Percentiles rank a stretch among this genome's conserved stretches.
Evolutionary conservation across 2,329 filamentous ascomycete genomes (phyloP).

Genomic region (Fusarium sp.): DNA sequence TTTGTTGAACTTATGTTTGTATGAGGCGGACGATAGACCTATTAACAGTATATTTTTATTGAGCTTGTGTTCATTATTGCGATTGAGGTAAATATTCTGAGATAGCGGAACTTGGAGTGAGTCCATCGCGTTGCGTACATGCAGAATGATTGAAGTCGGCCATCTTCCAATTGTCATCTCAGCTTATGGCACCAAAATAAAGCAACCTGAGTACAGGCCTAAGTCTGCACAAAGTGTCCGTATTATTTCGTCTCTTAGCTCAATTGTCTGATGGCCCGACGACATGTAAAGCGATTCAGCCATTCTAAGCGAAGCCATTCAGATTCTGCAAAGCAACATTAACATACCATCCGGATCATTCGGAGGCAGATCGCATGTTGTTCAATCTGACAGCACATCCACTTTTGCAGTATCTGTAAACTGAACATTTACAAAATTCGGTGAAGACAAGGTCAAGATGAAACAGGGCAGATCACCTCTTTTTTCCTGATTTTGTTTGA

Average conservation of each 20-base stretch:
- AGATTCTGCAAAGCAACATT: neutral
- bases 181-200: neutral
- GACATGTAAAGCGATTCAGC: neutral
- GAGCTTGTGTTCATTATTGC: neutral
- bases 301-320: neutral
- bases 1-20: neutral
- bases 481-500: slow-evolving; percentile 12
- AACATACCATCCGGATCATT: slow-evolving; percentile 26
- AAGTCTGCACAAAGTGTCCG: accelerated
- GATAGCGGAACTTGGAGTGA: neutral
- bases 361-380: slow-evolving; percentile 32
- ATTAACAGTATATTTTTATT: neutral
- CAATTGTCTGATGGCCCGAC: too few relatives aligned
- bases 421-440: neutral
- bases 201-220: neutral
- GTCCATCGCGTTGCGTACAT: too few relatives aligned
- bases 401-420: neutral
- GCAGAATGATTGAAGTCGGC: neutral
- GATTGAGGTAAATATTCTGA: neutral
- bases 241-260: neutral
- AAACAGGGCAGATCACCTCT: slow-evolving; percentile 9
- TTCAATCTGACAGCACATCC: neutral
- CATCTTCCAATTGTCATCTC: neutral
- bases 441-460: neutral
- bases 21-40: neutral